phyloP scores from a whole-genome alignment of 1,139 yeast species.

The Eremothecium cymbalariae region DNA sequence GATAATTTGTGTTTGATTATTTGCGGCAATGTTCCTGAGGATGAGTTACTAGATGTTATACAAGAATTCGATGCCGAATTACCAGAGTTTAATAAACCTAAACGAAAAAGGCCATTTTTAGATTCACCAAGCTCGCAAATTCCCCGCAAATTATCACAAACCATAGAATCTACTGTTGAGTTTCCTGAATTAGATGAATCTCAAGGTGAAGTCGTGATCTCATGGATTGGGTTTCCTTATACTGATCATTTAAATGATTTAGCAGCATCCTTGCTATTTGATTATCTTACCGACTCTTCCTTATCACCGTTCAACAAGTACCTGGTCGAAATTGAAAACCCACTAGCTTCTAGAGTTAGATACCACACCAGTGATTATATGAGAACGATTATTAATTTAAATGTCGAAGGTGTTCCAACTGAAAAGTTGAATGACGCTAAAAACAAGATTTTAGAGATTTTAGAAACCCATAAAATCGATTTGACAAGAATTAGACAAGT shows the following conservation, averaged over 20 bases:
- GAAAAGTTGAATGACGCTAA: constrained; percentile 50
- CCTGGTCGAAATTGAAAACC: constrained; percentile 75
- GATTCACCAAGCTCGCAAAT: constrained; percentile 53
- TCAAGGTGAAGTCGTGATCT: constrained; percentile 63
- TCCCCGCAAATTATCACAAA: constrained; percentile 29
- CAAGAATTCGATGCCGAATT: constrained; percentile 54
- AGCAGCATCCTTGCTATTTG: constrained; percentile 66
- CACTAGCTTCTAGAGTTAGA: constrained; percentile 67
- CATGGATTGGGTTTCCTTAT: constrained; percentile 79
- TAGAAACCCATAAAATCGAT: constrained; percentile 56
- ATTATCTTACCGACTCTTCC: constrained; percentile 70
- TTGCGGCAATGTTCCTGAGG: constrained; percentile 75
- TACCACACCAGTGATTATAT: constrained; percentile 65
- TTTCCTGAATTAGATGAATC: constrained; percentile 90
- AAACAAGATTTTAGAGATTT: constrained; percentile 41
- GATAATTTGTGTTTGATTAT: constrained; percentile 77
- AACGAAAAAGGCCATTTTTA: constrained; percentile 63
- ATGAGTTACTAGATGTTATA: constrained; percentile 56
- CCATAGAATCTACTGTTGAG: constrained; percentile 45
- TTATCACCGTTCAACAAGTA: constrained; percentile 57
- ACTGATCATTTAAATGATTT: constrained; percentile 45
- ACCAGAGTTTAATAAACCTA: constrained; percentile 34
- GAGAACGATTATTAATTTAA: constrained; percentile 50
- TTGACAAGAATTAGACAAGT: constrained; percentile 57
- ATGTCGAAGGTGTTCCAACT: constrained; percentile 70